Conservation (phyloP, 2,329 filamentous ascomycete genomes). For the Apiospora rasikravindrae region DNA sequence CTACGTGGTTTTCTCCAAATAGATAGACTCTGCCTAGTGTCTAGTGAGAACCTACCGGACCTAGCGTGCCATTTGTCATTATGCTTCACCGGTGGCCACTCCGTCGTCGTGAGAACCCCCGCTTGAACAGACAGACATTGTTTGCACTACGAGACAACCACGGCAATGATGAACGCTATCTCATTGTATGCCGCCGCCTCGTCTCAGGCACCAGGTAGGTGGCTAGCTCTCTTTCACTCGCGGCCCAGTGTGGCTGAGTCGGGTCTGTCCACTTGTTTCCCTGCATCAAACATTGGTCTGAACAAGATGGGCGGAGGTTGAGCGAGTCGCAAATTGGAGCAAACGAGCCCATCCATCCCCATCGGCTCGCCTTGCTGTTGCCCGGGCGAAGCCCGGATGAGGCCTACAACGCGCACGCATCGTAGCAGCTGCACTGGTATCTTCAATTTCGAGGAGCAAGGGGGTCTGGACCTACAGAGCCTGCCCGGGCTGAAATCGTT, state of each 20-base stretch:
- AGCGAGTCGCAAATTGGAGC: neutral
- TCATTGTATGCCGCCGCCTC: neutral
- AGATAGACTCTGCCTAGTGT: neutral
- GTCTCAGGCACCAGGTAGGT: neutral
- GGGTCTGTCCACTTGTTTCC: neutral
- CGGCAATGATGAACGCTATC: neutral
- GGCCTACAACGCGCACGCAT: neutral
- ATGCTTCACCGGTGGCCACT: neutral
- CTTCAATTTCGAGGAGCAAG: slow-evolving; percentile 1
- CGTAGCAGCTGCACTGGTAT: neutral
- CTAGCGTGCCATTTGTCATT: neutral
- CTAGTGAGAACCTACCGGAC: neutral
- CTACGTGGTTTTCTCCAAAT: slow-evolving; percentile 10
- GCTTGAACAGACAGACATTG: neutral
- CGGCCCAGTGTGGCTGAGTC: neutral
- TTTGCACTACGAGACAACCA: neutral
- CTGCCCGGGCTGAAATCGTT: neutral
- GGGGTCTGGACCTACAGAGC: neutral
- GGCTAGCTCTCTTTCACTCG: neutral
- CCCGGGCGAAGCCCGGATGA: neutral
- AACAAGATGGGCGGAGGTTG: neutral
- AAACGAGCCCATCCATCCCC: neutral
- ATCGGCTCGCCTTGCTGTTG: neutral
- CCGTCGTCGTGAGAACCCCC: neutral
- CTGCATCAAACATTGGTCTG: neutral